Percentiles rank a stretch among this genome's conserved stretches.
Evolutionary conservation across 176 grass and related monocot genomes (phyloP).

Genomic region (Bonia amplexicaulis): DNA sequence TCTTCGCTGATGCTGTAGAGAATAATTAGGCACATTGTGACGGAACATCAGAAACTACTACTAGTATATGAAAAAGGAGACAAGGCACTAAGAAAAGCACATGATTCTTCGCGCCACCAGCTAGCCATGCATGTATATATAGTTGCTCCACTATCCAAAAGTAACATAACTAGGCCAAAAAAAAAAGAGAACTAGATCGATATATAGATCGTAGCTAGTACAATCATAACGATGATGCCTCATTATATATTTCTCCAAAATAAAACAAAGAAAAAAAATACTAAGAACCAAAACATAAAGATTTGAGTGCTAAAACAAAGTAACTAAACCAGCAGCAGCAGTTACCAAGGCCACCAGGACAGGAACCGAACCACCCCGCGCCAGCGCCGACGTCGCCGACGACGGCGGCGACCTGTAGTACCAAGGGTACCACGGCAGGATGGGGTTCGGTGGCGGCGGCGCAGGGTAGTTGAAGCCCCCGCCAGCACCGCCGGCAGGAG

Average conservation of each 20-base stretch:
- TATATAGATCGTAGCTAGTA: neutral
- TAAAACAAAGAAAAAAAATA: neutral
- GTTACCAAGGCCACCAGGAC: neutral
- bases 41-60: neutral
- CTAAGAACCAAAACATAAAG: neutral
- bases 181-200: neutral
- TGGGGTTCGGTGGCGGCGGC: slow-evolving; percentile 73
- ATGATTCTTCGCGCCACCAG: neutral
- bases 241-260: neutral
- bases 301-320: neutral
- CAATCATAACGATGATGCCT: neutral
- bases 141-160: neutral
- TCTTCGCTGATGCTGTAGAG: neutral
- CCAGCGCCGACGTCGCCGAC: neutral
- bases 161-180: neutral
- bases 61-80: neutral
- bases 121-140: neutral
- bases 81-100: neutral
- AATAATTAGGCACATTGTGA: neutral
- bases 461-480: neutral
- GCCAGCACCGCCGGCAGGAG: neutral
- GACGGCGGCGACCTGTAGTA: slow-evolving; percentile 52
- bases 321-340: neutral
- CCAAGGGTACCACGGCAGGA: slow-evolving; percentile 88
- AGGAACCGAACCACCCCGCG: neutral